Conservation (phyloP, 1,284 basidiomycete genomes). For the Austroboletus niveus region DNA sequence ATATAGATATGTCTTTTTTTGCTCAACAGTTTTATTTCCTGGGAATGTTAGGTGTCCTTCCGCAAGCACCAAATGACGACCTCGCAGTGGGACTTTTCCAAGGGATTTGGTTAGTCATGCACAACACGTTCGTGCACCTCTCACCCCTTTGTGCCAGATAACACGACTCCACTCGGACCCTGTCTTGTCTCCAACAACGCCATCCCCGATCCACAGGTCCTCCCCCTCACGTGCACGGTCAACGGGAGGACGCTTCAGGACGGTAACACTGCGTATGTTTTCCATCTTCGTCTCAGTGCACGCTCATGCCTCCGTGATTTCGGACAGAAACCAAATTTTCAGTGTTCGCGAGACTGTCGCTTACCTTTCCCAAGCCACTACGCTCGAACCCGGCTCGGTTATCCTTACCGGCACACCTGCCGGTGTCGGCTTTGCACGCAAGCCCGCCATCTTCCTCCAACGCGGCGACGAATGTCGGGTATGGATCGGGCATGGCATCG, state of each 20-base stretch:
- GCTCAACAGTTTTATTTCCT: background rate
- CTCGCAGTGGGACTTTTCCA: slow-evolving; percentile 85
- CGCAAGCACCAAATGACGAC: slow-evolving; percentile 73
- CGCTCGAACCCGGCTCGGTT: slow-evolving; percentile 77
- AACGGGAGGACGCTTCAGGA: slow-evolving; percentile 73
- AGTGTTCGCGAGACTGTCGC: slow-evolving; percentile 69
- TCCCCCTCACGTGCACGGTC: slow-evolving; percentile 64
- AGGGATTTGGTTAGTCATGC: slow-evolving; percentile 60
- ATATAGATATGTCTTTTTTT: too few relatives aligned
- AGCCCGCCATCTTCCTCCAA: slow-evolving; percentile 69
- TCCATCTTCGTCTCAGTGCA: background rate
- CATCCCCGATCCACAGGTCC: slow-evolving; percentile 68
- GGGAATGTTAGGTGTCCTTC: slow-evolving; percentile 60
- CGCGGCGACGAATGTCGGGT: slow-evolving; percentile 73
- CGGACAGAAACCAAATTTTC: slow-evolving; percentile 68
- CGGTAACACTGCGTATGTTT: slow-evolving; percentile 65
- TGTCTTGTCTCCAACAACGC: slow-evolving; percentile 65
- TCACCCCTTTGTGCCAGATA: slow-evolving; percentile 42
- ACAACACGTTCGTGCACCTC: slow-evolving; percentile 14
- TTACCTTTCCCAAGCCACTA: slow-evolving; percentile 84
- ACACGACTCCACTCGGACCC: slow-evolving; percentile 76
- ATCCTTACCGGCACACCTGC: slow-evolving; percentile 80
- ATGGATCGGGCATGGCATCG: slow-evolving; percentile 65
- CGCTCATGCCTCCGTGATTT: background rate
- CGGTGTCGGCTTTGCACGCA: slow-evolving; percentile 75